Base-by-base conservation (phyloP, 306 rosid genomes). In the Cicer chorassanicum region DNA sequence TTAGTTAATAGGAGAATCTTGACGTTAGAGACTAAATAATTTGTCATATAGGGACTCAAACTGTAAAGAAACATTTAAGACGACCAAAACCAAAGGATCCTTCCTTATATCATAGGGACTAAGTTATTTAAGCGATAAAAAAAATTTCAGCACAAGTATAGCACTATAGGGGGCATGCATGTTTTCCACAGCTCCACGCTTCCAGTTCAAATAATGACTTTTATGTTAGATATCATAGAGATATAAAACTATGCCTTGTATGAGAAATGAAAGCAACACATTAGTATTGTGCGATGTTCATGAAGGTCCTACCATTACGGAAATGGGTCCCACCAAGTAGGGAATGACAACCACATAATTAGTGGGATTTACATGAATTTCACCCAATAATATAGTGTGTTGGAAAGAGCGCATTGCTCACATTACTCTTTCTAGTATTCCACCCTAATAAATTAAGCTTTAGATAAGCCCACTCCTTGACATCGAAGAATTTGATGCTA, bases 191-290 rank as follows among this genome's bases (percentile, higher is more conserved):
- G 36, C 36, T 59, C 45, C 57, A 10, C 0, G 21, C 46, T 56
- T 56, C 46, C 44, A 29, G 77, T 43, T 73, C 57, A 43, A 72
- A 48, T 29, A 29, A 29, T 29, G 36, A 29, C 36, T 29, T 4
- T 29, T 29, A 29, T 29, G 36, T 4, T 29, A 29, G 36, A 29
- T 29, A 5, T 29, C 5, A 3, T 29, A 29, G 36, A 29, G 36
- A 29, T 29, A 29, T 29, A 29, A 29, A 29, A 29, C 36, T 29
- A 29, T 29, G 36, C 36, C 36, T 29, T 4, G 5, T 29, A 29
- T 29, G 36, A 29, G 36, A 29, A 29, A 29, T 29, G 36, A 29
- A 29, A 29, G 15, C 49, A 44, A 9, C 49, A 44, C 13, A 44
- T 44, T 44, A 10, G 2, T 9, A 44, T 44, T 9, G 49, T 44